Conservation (phyloP, 306 rosid species). For the Dalbergia oliveri region DNA sequence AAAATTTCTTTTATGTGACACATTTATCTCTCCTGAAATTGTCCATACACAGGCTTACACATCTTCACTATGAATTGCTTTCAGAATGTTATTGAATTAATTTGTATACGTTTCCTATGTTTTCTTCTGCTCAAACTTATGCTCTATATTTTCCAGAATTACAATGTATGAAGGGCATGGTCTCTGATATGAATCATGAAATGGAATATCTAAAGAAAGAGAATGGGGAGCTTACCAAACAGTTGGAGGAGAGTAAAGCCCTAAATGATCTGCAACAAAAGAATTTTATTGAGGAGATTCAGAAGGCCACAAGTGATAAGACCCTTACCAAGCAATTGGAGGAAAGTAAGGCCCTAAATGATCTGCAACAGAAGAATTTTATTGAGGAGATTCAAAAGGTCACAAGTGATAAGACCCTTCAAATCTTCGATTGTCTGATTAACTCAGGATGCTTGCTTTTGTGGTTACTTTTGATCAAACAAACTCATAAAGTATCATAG, state of each 20-base stretch:
- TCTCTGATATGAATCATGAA: constrained; percentile 30
- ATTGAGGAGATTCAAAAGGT: constrained; percentile 52
- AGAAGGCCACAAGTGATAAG: constrained; percentile 31
- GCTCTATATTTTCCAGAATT: constrained; percentile 38
- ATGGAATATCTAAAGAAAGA: constrained; percentile 46
- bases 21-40: background rate
- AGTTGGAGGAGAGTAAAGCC: constrained; percentile 38
- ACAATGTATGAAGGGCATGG: constrained; percentile 14
- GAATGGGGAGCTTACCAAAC: constrained; percentile 14
- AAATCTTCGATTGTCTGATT: background rate
- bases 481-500: background rate
- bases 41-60: constrained; percentile 22
- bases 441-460: background rate
- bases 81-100: background rate
- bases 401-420: constrained; percentile 3
- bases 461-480: background rate
- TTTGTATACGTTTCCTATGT: background rate
- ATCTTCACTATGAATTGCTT: background rate
- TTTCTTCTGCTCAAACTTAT: constrained; percentile 21
- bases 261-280: constrained; percentile 35
- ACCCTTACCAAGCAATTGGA: constrained; percentile 29
- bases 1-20: background rate
- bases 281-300: constrained; percentile 45
- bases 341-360: constrained; percentile 41
- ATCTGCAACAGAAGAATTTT: constrained; percentile 26